Conservation (phyloP, 2,329 filamentous ascomycete genomes). For the Diaporthe amygdali region DNA sequence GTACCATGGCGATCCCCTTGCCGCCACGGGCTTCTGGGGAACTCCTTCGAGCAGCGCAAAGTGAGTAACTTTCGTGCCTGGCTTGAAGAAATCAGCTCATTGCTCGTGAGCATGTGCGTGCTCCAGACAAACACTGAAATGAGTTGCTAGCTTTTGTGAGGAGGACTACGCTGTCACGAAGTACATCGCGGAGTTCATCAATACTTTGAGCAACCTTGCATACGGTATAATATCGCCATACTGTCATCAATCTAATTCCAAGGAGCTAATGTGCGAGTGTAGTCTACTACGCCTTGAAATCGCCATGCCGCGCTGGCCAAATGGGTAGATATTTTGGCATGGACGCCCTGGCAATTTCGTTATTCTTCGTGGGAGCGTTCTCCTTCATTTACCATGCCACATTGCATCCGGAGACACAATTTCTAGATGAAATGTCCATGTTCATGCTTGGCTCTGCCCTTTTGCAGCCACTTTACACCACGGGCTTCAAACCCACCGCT, state of each 20-base stretch:
- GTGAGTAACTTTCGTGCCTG: slow-evolving; percentile 26
- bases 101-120: too few species aligned
- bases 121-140: too few species aligned
- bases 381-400: slow-evolving; percentile 52
- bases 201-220: slow-evolving; percentile 17
- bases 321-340: slow-evolving; percentile 37
- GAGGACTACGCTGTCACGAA: slow-evolving; percentile 24
- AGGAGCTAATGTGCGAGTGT: not conserved
- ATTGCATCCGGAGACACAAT: slow-evolving; percentile 47
- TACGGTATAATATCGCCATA: not conserved
- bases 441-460: slow-evolving; percentile 57
- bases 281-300: slow-evolving; percentile 19
- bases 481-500: slow-evolving; percentile 44
- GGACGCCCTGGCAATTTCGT: slow-evolving; percentile 48
- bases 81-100: not conserved
- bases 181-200: slow-evolving; percentile 22
- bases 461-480: slow-evolving; percentile 53
- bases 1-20: slow-evolving; percentile 27
- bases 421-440: slow-evolving; percentile 65
- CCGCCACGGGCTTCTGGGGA: slow-evolving; percentile 33
- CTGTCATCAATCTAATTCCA: not conserved
- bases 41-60: slow-evolving; percentile 37
- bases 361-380: slow-evolving; percentile 46
- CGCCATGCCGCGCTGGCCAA: slow-evolving; percentile 38
- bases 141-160: slow-evolving; percentile 36